Percentiles rank a stretch among this genome's conserved stretches.
Conservation (phyloP, 129 eudicot genomes). For the Gnaphalium uliginosum region DNA sequence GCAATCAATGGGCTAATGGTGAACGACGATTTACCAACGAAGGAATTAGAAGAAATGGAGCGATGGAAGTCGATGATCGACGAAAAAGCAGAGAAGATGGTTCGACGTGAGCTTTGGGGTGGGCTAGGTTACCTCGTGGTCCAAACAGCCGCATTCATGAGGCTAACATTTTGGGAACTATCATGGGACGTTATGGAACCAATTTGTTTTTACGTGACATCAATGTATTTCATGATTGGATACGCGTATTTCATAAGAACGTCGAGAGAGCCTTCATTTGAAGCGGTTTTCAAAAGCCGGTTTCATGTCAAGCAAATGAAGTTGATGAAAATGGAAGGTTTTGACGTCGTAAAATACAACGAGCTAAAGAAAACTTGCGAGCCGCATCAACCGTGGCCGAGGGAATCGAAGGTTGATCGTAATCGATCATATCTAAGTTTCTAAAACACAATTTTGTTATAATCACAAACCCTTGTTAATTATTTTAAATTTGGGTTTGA, state of each 20-base stretch:
- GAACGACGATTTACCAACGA: conserved; percentile 21
- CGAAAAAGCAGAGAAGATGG: conserved; percentile 57
- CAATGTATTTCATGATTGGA: conserved; percentile 86
- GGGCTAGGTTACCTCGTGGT: conserved; percentile 72
- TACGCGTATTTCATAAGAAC: conserved; percentile 86
- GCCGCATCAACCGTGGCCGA: conserved; percentile 29
- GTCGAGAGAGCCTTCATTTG: conserved; percentile 79
- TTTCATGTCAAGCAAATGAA: conserved; percentile 56
- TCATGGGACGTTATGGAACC: conserved; percentile 99
- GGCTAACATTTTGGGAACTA: conserved; percentile 93
- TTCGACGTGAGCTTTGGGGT: conserved; percentile 73
- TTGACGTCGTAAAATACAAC: conserved; percentile 62
- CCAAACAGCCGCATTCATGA: conserved; percentile 90
- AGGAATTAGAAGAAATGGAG: conserved; percentile 71
- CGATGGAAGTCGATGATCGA: conserved; percentile 56
- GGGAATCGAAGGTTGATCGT: conserved; percentile 17
- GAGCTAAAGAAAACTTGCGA: conserved; percentile 54
- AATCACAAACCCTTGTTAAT: conserved; percentile 10
- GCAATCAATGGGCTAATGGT: conserved; percentile 62
- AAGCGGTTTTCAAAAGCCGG: conserved; percentile 78
- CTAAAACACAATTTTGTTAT: conserved; percentile 23
- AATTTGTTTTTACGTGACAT: conserved; percentile 85
- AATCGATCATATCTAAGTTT: conserved; percentile 1
- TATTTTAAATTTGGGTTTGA: conserved; percentile 11
- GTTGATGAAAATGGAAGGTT: conserved; percentile 56